Conservation (phyloP, 768 basidiomycete genomes). For the Cyclocybe cylindracea region DNA sequence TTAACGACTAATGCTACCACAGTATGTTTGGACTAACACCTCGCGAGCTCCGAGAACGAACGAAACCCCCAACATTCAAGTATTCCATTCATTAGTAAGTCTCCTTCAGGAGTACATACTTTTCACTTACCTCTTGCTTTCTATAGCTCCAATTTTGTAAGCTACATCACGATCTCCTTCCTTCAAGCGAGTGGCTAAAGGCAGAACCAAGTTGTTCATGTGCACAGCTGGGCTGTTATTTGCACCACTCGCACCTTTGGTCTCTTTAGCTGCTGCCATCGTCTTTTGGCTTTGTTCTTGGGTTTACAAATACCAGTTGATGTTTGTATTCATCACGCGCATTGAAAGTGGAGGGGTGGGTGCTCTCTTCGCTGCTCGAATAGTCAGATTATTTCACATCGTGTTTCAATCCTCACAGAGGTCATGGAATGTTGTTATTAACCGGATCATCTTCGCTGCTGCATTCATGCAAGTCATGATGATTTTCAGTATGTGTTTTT, state of each 20-base stretch:
- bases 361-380: neutral
- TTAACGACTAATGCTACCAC: neutral
- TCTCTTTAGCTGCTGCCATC: constrained; percentile 65
- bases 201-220: constrained; percentile 62
- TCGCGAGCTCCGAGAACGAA: constrained; percentile 88
- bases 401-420: constrained; percentile 39
- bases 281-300: constrained; percentile 74
- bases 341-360: constrained; percentile 84
- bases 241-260: constrained; percentile 82
- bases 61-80: constrained; percentile 87
- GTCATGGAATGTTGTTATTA: constrained; percentile 79
- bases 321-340: constrained; percentile 77
- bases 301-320: constrained; percentile 86
- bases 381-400: neutral
- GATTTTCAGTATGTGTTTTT: constrained; percentile 62
- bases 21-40: constrained; percentile 88
- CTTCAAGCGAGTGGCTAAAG: neutral
- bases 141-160: constrained; percentile 29
- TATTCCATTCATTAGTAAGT: constrained; percentile 84
- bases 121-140: neutral
- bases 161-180: neutral
- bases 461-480: constrained; percentile 78
- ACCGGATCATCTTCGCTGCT: constrained; percentile 66
- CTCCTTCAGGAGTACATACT: neutral
- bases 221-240: constrained; percentile 76